Evolutionary conservation across 495 filamentous ascomycete species (phyloP).

Genomic region (Penicillium angulare): DNA sequence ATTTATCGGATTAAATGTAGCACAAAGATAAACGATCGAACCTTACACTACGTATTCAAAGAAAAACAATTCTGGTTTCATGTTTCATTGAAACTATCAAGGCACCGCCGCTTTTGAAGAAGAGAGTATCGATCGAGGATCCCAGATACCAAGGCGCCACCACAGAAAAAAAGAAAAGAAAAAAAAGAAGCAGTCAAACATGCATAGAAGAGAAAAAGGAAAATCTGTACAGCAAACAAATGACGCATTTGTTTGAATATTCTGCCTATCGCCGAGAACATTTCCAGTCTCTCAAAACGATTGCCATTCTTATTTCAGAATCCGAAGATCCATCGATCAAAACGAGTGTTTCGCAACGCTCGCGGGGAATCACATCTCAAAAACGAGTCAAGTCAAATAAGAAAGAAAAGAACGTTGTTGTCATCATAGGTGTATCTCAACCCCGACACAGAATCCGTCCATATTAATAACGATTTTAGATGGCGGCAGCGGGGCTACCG

Average conservation of each 20-base stretch:
- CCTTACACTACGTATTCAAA: not conserved
- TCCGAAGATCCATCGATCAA: constrained; percentile 18
- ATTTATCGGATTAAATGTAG: too few species aligned
- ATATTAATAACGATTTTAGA: constrained; percentile 21
- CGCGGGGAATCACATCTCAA: constrained; percentile 7
- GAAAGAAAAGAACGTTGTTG: constrained; percentile 13
- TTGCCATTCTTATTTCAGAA: constrained; percentile 3
- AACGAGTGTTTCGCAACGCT: constrained; percentile 8
- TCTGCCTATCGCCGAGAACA: constrained; percentile 5
- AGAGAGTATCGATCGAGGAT: constrained; percentile 28
- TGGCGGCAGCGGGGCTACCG: constrained; percentile 23
- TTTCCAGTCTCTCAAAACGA: not conserved
- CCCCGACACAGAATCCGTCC: constrained; percentile 1
- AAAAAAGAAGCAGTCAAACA: constrained; percentile 11
- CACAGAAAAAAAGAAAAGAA: constrained; percentile 23
- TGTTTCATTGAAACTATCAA: constrained; percentile 36
- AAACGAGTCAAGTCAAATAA: not conserved
- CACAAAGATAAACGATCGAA: too few species aligned
- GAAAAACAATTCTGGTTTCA: constrained; percentile 18
- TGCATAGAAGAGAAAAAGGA: constrained; percentile 13
- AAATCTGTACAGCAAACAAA: constrained; percentile 36
- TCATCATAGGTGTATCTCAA: not conserved
- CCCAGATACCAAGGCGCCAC: constrained; percentile 31
- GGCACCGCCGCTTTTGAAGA: constrained; percentile 25
- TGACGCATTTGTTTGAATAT: constrained; percentile 25